These are phyloP conservation scores for Talaromyces amestolkiae DNA, from an alignment of 2,329 filamentous ascomycete genomes.

Conservation along the genomic window DNA sequence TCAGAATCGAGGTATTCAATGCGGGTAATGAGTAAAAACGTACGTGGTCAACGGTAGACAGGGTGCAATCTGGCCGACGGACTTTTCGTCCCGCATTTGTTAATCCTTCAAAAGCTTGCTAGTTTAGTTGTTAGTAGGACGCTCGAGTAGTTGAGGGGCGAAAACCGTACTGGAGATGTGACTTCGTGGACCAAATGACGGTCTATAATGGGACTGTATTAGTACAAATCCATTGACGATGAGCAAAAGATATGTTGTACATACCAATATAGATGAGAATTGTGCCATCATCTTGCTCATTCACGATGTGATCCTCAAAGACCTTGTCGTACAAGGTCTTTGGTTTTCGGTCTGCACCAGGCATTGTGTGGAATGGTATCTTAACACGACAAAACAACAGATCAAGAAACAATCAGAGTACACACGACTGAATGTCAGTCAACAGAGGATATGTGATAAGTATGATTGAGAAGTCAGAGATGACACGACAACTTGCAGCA, in stretches of 20 bases:
- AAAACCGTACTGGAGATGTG: slow-evolving; percentile 71
- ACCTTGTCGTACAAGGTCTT: slow-evolving; percentile 98
- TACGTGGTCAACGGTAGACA: slow-evolving; percentile 96
- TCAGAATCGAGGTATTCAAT: not conserved
- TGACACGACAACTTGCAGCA: slow-evolving; percentile 11
- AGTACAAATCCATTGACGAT: not conserved
- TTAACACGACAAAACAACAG: slow-evolving; percentile 2
- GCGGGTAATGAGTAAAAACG: slow-evolving; percentile 35
- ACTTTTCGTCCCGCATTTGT: slow-evolving; percentile 85
- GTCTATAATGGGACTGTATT: slow-evolving; percentile 54
- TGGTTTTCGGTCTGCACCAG: slow-evolving; percentile 66
- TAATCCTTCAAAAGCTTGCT: slow-evolving; percentile 97
- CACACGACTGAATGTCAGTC: slow-evolving; percentile 1
- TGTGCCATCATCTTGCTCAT: slow-evolving; percentile 92
- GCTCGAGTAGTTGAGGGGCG: not conserved
- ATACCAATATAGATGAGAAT: slow-evolving; percentile 88
- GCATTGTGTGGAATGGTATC: slow-evolving; percentile 53
- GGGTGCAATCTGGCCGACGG: slow-evolving; percentile 90
- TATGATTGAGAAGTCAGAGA: not conserved
- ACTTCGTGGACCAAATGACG: slow-evolving; percentile 97
- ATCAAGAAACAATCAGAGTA: not conserved
- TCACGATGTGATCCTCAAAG: slow-evolving; percentile 88
- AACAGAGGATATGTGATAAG: not conserved
- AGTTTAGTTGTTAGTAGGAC: slow-evolving; percentile 20
- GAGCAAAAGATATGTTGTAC: slow-evolving; percentile 25